Base-by-base conservation (phyloP, 306 rosid species). In the Boehmeria nivea region DNA sequence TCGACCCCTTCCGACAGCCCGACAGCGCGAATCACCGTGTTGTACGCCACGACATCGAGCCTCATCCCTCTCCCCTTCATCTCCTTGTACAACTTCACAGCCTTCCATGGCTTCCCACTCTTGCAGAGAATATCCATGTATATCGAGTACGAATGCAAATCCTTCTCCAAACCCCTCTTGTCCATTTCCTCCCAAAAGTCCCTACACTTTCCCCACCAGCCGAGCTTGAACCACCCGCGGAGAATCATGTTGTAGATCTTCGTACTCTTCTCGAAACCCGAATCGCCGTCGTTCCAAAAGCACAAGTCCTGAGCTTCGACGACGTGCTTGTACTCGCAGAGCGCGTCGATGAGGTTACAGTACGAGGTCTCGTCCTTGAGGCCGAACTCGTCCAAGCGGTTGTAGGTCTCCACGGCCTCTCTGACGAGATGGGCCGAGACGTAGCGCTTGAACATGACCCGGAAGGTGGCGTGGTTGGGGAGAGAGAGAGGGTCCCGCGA, bases 141-240 rank as follows among this genome's bases (percentile, higher is more conserved):
- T 45, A 78, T 84, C 1, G 98, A 74, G 65, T 84, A 90, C 0
- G 95, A 83, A 28, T 91, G 85, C 9, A 82, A 42, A 75, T 87
- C 82, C 69, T 90, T 90, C 18, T 49, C 46, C 24, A 90, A 74
- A 24, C 87, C 88, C 47, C 61, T 84, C 46, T 20, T 64, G 55
- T 90, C 98, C 94, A 90, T 90, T 73, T 82, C 95, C 28, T 79
- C 84, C 97, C 95, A 90, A 34, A 83, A 81, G 51, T 86, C 97
- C 50, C 84, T 63, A 46, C 97, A 89, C 62, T 79, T 89, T 21
- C 90, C 57, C 90, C 88, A 90, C 94, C 94, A 90, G 23, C 86
- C 90, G 72, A 90, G 63, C 57, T 80, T 87, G 26, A 21, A 72
- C 94, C 90, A 90, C 21, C 91, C 98, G 0, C 88, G 88, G 68